Evolutionary conservation across 129 eudicot genomes (phyloP).

Genomic region (Calendula officinalis): DNA sequence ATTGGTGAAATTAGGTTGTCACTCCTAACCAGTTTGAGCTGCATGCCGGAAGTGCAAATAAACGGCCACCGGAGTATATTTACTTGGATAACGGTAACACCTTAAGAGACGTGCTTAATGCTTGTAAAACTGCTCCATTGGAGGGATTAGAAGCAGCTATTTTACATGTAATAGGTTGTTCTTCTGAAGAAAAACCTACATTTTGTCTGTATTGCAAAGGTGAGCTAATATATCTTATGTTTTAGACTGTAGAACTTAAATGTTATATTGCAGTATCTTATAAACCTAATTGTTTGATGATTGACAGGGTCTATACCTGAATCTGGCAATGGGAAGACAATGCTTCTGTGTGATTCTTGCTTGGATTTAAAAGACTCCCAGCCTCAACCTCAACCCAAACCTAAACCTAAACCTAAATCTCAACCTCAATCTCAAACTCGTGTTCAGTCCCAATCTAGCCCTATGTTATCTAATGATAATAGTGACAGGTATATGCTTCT

Average conservation of each 20-base stretch:
- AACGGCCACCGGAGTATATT: slow-evolving; percentile 84
- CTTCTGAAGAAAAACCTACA: slow-evolving; percentile 17
- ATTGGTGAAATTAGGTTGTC: slow-evolving; percentile 44
- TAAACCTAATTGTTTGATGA: slow-evolving; percentile 15
- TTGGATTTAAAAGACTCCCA: slow-evolving; percentile 36
- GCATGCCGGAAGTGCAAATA: slow-evolving; percentile 90
- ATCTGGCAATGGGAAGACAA: slow-evolving; percentile 35
- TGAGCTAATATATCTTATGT: slow-evolving; percentile 20
- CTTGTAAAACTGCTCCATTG: slow-evolving; percentile 49
- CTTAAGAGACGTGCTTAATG: slow-evolving; percentile 67
- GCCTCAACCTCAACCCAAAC: slow-evolving; percentile 10
- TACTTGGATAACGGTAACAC: slow-evolving; percentile 74
- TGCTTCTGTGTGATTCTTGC: slow-evolving; percentile 55
- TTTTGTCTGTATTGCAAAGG: slow-evolving; percentile 70
- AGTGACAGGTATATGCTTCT: slow-evolving; percentile 44
- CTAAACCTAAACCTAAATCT: neutral
- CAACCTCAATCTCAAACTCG: neutral
- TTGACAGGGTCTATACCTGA: slow-evolving; percentile 50
- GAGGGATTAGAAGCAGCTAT: slow-evolving; percentile 50
- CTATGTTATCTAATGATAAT: slow-evolving; percentile 32
- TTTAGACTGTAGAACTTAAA: slow-evolving; percentile 2
- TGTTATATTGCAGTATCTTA: neutral
- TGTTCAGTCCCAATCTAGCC: slow-evolving; percentile 28
- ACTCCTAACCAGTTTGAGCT: slow-evolving; percentile 77
- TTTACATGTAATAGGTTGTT: slow-evolving; percentile 43